Percentiles rank a stretch among this genome's conserved stretches.
Evolutionary conservation across 371 early-diverging fungal species (phyloP).

Genomic region (Mucor irregularis): DNA sequence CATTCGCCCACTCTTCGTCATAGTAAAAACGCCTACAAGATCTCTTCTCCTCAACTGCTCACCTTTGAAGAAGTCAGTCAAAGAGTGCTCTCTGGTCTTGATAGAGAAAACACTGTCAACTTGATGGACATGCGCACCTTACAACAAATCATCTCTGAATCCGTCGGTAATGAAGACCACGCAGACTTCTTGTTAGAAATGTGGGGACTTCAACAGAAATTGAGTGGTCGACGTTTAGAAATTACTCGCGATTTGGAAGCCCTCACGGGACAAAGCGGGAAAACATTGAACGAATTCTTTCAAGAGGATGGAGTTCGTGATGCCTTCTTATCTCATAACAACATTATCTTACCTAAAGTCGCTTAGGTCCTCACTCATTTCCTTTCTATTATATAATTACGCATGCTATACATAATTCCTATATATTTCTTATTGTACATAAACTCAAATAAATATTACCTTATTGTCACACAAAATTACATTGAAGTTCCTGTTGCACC

Average conservation of each 20-base stretch:
- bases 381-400: neutral
- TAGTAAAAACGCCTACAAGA: slow-evolving; percentile 39
- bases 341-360: slow-evolving; percentile 16
- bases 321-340: slow-evolving; percentile 30
- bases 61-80: slow-evolving; percentile 50
- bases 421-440: slow-evolving; percentile 3
- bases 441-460: slow-evolving; percentile 3
- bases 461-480: neutral
- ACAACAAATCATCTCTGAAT: slow-evolving; percentile 34
- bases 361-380: slow-evolving; percentile 1
- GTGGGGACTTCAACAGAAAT: slow-evolving; percentile 48
- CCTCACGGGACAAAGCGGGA: slow-evolving; percentile 56
- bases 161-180: slow-evolving; percentile 48
- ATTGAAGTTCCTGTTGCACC: neutral
- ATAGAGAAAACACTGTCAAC: slow-evolving; percentile 36
- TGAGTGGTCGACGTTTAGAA: slow-evolving; percentile 42
- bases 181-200: slow-evolving; percentile 48
- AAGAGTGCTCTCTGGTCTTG: slow-evolving; percentile 38
- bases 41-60: slow-evolving; percentile 39
- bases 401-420: neutral
- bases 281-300: slow-evolving; percentile 48
- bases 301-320: slow-evolving; percentile 45
- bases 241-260: slow-evolving; percentile 51
- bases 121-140: slow-evolving; percentile 33
- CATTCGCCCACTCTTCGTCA: slow-evolving; percentile 44